Base-by-base conservation (phyloP, 345 rosid genomes). In the Eucalyptus globulus region DNA sequence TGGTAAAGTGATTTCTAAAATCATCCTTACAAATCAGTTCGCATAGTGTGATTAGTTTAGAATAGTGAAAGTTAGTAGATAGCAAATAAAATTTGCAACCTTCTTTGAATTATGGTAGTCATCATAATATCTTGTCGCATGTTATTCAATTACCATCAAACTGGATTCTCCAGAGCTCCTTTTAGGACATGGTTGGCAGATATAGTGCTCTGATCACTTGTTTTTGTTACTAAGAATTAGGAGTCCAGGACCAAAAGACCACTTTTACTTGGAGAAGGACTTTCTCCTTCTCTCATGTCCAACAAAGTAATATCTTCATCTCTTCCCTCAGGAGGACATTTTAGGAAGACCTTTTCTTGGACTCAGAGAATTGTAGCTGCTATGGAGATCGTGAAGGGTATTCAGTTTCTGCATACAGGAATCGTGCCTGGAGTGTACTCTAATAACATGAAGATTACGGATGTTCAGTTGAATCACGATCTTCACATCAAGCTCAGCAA, bases 341-440 rank as follows among this genome's bases (percentile, higher is more conserved):
- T 72, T 50, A 92, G 86, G 29, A 89, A 89, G 86, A 94, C 51
- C 87, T 80, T 94, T 81, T 87, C 86, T 6, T 94, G 96, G 97
- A 86, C 88, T 47, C 93, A 93, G 86, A 90, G 97, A 87, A 91
- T 95, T 87, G 90, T 90, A 60, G 94, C 93, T 49, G 93, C 91
- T 15, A 92, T 92, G 80, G 96, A 91, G 88, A 91, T 94, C 17
- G 92, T 93, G 67, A 94, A 91, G 92, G 95, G 95, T 6, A 87
- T 95, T 60, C 95, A 94, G 89, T 95, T 95, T 90, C 94, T 95
- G 80, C 95, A 95, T 86, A 93, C 94, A 0, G 95, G 97, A 86
- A 93, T 92, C 62, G 91, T 95, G 19, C 97, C 96, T 5, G 96
- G 96, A 43, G 88, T 94, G 27, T 91, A 89, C 86, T 90, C 93